phyloP scores from a whole-genome alignment of 257 asterid genomes.

The Verbena officinalis region DNA sequence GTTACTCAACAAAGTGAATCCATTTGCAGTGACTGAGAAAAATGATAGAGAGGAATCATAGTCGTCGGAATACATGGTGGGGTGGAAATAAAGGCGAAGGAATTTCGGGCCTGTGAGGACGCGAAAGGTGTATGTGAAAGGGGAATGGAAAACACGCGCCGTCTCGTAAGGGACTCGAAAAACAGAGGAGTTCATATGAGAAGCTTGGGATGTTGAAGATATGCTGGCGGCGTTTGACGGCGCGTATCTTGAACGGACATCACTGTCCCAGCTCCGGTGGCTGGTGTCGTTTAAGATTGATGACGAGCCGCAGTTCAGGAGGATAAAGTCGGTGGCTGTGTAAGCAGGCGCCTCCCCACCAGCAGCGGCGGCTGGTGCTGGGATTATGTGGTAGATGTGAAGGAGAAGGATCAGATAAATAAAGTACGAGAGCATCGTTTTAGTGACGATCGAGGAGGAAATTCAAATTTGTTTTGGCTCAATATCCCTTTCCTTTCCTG shows the following conservation, averaged over 20 bases:
- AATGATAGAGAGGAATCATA: not conserved
- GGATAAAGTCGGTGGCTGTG: slow-evolving; percentile 44
- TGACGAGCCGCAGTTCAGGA: slow-evolving; percentile 54
- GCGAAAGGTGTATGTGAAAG: slow-evolving; percentile 49
- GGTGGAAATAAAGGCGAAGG: slow-evolving; percentile 62
- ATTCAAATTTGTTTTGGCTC: not conserved
- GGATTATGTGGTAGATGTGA: not conserved
- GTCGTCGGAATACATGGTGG: slow-evolving; percentile 32
- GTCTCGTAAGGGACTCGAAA: slow-evolving; percentile 37
- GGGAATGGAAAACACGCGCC: slow-evolving; percentile 45
- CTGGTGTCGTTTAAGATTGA: not conserved
- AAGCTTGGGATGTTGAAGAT: slow-evolving; percentile 31
- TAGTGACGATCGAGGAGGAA: not conserved
- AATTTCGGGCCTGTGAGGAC: slow-evolving; percentile 47
- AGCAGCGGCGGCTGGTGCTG: not conserved
- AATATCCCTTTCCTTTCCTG: not conserved
- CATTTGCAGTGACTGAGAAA: slow-evolving; percentile 48
- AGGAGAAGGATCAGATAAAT: slow-evolving; percentile 24
- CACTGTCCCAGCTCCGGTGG: slow-evolving; percentile 50
- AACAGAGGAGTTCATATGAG: slow-evolving; percentile 25
- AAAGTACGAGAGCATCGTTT: slow-evolving; percentile 28
- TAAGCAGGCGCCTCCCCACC: slow-evolving; percentile 18
- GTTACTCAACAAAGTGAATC: slow-evolving; percentile 41
- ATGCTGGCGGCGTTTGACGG: slow-evolving; percentile 33
- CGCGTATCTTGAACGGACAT: slow-evolving; percentile 28